phyloP scores from a whole-genome alignment of 1,284 basidiomycete species.

The Tilletia caries region DNA sequence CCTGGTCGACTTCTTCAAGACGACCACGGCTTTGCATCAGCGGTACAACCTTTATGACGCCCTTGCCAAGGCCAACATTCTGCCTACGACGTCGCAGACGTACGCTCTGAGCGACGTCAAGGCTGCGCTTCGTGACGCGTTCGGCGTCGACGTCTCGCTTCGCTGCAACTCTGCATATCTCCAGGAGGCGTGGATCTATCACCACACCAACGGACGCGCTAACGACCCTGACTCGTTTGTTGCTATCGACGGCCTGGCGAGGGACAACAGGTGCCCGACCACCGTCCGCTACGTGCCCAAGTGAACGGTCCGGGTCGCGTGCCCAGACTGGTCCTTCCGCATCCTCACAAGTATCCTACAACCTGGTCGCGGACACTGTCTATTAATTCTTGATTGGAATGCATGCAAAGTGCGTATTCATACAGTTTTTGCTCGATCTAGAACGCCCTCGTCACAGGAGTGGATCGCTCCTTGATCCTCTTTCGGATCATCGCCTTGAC shows the following conservation, averaged over 20 bases:
- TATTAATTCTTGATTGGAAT: too few species aligned
- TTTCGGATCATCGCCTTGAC: too few species aligned
- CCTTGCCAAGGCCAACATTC: slow-evolving; percentile 23
- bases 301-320: too few species aligned
- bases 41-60: slow-evolving; percentile 27
- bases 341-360: too few species aligned
- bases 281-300: slow-evolving; percentile 4
- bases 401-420: too few species aligned
- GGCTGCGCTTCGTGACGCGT: not conserved
- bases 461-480: too few species aligned
- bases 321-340: too few species aligned
- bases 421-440: too few species aligned
- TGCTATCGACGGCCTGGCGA: slow-evolving; percentile 3
- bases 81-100: slow-evolving; percentile 16
- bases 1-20: slow-evolving; percentile 35
- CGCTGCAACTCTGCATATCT: not conserved
- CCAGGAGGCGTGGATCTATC: slow-evolving; percentile 8
- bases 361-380: too few species aligned
- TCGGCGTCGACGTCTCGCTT: slow-evolving; percentile 1
- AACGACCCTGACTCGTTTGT: slow-evolving; percentile 1
- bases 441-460: too few species aligned
- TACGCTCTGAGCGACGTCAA: slow-evolving; percentile 27
- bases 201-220: not conserved
- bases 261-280: not conserved
- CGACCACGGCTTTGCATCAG: slow-evolving; percentile 23